These are phyloP conservation scores for Aegle marmelos DNA, from an alignment of 345 rosid species.

Conservation along the genomic window DNA sequence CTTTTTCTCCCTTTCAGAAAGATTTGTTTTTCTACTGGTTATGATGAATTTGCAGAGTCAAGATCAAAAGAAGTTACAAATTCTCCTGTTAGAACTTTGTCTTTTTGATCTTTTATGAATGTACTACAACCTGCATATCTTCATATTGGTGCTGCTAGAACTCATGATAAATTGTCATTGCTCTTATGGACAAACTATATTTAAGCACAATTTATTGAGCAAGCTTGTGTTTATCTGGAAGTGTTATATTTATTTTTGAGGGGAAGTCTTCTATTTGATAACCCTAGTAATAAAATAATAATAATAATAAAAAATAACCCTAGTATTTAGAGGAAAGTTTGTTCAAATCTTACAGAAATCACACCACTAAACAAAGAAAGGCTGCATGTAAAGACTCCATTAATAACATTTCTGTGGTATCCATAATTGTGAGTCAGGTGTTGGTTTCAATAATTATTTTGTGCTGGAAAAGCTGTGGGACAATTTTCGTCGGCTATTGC, in stretches of 20 bases:
- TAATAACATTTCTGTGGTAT: not conserved
- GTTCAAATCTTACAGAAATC: not conserved
- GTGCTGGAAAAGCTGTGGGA: too few species aligned
- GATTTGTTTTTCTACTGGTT: too few species aligned
- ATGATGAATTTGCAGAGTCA: too few species aligned
- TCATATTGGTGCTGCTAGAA: not conserved
- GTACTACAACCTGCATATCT: not conserved
- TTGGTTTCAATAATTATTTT: too few species aligned
- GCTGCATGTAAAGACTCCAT: not conserved
- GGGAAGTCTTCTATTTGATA: not conserved
- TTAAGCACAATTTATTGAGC: not conserved
- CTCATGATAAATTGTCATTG: not conserved
- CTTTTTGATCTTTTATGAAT: not conserved
- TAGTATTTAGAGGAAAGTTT: not conserved
- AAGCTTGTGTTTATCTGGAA: not conserved
- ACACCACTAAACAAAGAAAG: not conserved
- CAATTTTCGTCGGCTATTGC: not conserved
- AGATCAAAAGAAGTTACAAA: too few species aligned
- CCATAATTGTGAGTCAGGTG: not conserved
- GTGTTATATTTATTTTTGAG: too few species aligned
- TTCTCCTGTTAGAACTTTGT: too few species aligned
- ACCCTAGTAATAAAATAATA: too few species aligned
- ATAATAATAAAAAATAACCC: too few species aligned
- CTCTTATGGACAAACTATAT: not conserved
- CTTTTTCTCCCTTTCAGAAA: too few species aligned